phyloP scores from a whole-genome alignment of 2,329 filamentous ascomycete species.

The Fonsecaea nubica region DNA sequence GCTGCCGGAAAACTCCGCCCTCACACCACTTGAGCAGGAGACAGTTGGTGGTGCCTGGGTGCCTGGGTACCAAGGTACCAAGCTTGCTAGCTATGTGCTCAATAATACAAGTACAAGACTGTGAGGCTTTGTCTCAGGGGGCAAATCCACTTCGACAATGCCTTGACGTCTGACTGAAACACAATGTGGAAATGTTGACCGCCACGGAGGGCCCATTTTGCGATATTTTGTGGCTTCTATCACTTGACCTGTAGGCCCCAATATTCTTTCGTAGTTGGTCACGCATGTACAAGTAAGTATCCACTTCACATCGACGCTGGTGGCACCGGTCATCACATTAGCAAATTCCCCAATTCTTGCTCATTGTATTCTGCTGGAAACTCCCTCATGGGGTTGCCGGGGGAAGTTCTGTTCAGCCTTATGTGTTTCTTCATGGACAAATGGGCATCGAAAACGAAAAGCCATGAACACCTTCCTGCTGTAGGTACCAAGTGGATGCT shows the following conservation, averaged over 20 bases:
- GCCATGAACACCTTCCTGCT: background rate
- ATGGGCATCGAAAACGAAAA: slow-evolving; percentile 8
- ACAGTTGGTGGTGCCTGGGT: background rate
- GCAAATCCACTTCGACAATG: background rate
- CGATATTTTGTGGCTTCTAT: slow-evolving; percentile 2
- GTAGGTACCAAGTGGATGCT: slow-evolving; percentile 2
- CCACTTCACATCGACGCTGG: background rate
- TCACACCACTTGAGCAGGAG: slow-evolving; percentile 23
- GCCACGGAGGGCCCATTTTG: background rate
- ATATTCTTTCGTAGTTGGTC: slow-evolving; percentile 10
- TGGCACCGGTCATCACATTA: background rate
- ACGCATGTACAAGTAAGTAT: background rate
- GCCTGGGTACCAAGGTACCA: background rate
- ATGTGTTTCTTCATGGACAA: background rate
- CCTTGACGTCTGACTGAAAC: slow-evolving; percentile 3
- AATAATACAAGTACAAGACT: too few species aligned
- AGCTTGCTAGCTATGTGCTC: too few species aligned
- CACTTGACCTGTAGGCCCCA: slow-evolving; percentile 15
- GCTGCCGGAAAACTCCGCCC: slow-evolving; percentile 19
- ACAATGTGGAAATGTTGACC: slow-evolving; percentile 1
- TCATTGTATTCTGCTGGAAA: background rate
- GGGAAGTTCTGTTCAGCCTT: background rate
- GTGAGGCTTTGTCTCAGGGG: background rate
- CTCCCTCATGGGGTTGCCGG: background rate
- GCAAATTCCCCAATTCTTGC: background rate